Evolutionary conservation across 2,329 filamentous ascomycete genomes (phyloP), one percentile per base, ranked within the genome.

Genomic region (Dryadomyces quercivorus): DNA sequence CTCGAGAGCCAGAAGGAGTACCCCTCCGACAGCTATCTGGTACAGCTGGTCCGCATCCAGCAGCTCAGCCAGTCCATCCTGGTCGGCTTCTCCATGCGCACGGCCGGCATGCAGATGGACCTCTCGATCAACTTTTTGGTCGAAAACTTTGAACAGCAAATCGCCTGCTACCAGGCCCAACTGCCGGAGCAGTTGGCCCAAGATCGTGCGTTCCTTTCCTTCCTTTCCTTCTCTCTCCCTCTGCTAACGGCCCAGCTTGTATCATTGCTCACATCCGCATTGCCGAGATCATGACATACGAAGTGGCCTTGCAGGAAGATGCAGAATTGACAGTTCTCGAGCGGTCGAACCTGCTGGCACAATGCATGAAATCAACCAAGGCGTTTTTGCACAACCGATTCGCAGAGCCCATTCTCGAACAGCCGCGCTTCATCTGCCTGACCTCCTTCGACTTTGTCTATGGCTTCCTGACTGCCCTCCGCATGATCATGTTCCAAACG

Each of bases 51-150:
- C 57, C 69, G 68, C 55, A 67, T 72, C 7, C 75, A 78, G 63
- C 71, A 74, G 59, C 65, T 78, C 1, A 65, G 72, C 1, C 75
- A 78, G 59, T 68, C 69, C 5, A 75, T 77, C 44, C 69, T 70
- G 5, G 61, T 70, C 31, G 69, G 70, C 1, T 66, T 75, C 59
- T 59, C 61, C 59, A 44, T 63, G 61, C 59, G 66, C 63, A 58
- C 61, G 38, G 66, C 50, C 7, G 56, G 53, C 44, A 21, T 67
- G 62, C 69, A 68, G 26, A 50, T 51, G 36, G 53, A 59, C 3
- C 59, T 73, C 4, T 70, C 74, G 13, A 61, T 75, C 10, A 62
- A 62, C 5, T 66, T 71, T 59, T 63, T 75, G 21, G 64, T 78
- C 12, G 67, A 69, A 50, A 67, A 66, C 0, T 72, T 77, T 45